phyloP scores from a whole-genome alignment of 495 filamentous ascomycete species.

The Extremus antarcticus region DNA sequence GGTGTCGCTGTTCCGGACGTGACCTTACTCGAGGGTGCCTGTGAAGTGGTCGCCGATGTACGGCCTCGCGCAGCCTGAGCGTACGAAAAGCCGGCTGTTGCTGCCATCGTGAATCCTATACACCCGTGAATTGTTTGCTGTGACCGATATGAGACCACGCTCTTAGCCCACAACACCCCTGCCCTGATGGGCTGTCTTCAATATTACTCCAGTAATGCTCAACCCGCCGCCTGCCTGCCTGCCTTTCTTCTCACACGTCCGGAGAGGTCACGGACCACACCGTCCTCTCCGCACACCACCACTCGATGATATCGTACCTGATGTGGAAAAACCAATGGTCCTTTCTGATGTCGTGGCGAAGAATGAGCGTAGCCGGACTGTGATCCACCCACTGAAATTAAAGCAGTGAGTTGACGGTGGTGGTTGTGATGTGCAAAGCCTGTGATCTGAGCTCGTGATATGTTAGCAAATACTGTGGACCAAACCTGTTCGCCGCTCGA shows the following conservation, averaged over 20 bases:
- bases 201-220: conserved; percentile 4
- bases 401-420: background rate
- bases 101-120: conserved; percentile 12
- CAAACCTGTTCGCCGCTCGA: background rate
- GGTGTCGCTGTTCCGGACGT: conserved; percentile 24
- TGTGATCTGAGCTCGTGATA: background rate
- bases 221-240: background rate
- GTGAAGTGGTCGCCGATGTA: conserved; percentile 29
- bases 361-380: background rate
- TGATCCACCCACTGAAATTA: background rate
- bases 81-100: conserved; percentile 59
- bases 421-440: too few species aligned
- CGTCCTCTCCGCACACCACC: background rate
- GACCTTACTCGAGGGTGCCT: conserved; percentile 27
- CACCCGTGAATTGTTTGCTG: background rate
- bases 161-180: background rate
- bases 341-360: background rate
- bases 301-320: background rate
- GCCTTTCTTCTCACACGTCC: background rate
- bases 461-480: background rate
- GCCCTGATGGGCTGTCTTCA: conserved; percentile 1
- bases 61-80: conserved; percentile 85
- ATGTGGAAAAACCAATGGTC: background rate
- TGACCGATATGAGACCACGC: background rate
- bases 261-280: conserved; percentile 3